Evolutionary conservation across 2,329 filamentous ascomycete species (phyloP).

Genomic region (Cadophora sp.): DNA sequence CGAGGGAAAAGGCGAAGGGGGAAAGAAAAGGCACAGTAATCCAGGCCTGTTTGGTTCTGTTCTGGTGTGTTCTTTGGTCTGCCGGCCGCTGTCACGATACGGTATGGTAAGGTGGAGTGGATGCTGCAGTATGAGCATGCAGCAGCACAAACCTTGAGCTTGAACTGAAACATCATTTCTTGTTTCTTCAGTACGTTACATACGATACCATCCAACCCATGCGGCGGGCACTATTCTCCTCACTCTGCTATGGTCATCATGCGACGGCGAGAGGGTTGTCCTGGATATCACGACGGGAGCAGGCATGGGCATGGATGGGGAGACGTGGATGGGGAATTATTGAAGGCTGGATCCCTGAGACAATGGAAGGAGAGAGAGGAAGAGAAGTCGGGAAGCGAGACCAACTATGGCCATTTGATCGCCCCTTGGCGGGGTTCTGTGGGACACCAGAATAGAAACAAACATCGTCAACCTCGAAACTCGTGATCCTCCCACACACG

Average conservation of each 20-base stretch:
- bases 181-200: not conserved
- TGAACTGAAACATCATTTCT: not conserved
- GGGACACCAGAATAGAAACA: slow-evolving; percentile 26
- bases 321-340: slow-evolving; percentile 4
- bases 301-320: not conserved
- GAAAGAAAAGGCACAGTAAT: slow-evolving; percentile 14
- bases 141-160: not conserved
- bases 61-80: not conserved
- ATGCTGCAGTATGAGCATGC: not conserved
- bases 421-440: slow-evolving; percentile 14
- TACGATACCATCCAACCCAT: too few species aligned
- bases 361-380: not conserved
- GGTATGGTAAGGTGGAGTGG: not conserved
- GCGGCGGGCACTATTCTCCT: too few species aligned
- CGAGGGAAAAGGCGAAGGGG: not conserved
- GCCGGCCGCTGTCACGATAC: not conserved
- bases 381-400: not conserved
- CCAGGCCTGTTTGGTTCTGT: not conserved
- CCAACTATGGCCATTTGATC: slow-evolving; percentile 4
- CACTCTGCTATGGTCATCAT: slow-evolving; percentile 9
- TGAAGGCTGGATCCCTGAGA: not conserved
- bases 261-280: slow-evolving; percentile 6
- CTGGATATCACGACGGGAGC: not conserved
- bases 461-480: slow-evolving; percentile 2
- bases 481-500: slow-evolving; percentile 2